Percentiles rank a stretch among this genome's conserved stretches.
Evolutionary conservation across 2,329 filamentous ascomycete species (phyloP).

Genomic region (Westerdykella ornata): DNA sequence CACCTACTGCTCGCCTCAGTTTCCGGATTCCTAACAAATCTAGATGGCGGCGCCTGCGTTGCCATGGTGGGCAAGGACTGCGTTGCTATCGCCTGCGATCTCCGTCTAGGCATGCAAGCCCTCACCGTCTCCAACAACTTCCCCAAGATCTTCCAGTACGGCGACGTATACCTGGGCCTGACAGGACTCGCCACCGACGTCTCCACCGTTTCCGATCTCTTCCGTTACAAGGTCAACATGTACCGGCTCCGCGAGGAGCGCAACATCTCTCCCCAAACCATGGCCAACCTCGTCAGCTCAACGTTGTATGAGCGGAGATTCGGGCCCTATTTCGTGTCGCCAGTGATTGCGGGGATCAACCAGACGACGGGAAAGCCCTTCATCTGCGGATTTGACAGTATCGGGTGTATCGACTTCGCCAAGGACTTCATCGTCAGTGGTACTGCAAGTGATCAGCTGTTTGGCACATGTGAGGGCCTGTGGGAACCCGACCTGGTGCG

Average conservation of each 20-base stretch:
- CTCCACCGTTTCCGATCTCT: conserved; percentile 86
- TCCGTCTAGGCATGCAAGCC: conserved; percentile 91
- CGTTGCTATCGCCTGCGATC: conserved; percentile 97
- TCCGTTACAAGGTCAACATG: conserved; percentile 99
- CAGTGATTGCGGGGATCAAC: conserved; percentile 91
- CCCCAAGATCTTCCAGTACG: conserved; percentile 98
- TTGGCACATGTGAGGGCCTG: conserved; percentile 95
- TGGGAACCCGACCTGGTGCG: conserved; percentile 96
- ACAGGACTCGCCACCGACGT: conserved; percentile 97
- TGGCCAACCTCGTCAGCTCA: conserved; percentile 84
- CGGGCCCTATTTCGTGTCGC: conserved; percentile 92
- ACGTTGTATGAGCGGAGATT: conserved; percentile 93
- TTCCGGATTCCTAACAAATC: conserved; percentile 8
- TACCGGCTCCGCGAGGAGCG: conserved; percentile 98
- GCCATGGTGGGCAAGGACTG: conserved; percentile 99
- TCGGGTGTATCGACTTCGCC: conserved; percentile 98
- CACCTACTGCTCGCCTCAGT: conserved; percentile 6
- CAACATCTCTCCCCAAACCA: conserved; percentile 86
- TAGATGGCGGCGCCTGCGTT: conserved; percentile 85
- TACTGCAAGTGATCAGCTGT: conserved; percentile 93
- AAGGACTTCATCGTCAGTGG: conserved; percentile 99
- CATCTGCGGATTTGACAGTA: conserved; percentile 98
- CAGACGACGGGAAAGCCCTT: conserved; percentile 91
- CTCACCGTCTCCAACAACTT: conserved; percentile 99
- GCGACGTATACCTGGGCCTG: conserved; percentile 88